Base-by-base conservation (phyloP, 2,329 filamentous ascomycete genomes). In the Fusarium illudens region DNA sequence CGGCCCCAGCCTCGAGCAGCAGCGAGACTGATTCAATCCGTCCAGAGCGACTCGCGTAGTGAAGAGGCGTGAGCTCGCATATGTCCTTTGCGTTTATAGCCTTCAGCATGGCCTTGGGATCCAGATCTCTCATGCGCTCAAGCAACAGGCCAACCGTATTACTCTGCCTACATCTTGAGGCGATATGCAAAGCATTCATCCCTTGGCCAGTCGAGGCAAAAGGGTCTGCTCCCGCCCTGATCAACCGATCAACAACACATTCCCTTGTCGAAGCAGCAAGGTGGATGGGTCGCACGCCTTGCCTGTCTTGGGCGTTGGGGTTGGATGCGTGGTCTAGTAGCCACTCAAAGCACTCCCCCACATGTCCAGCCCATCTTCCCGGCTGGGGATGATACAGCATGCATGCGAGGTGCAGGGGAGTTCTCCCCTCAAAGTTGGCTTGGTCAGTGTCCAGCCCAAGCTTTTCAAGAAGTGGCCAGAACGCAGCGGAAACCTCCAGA, bases 161-260 rank as follows among this genome's bases (percentile, higher is more conserved):
- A 13, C 50, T 63, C 54, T 46, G 33, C 10, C 58, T 63, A 17
- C 64, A 71, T 15, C 66, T 61, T 10, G 69, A 36, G 10, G 68
- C 61, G 8, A 71, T 71, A n/a, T 71, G 66, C 2, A 71, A 33
- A 12, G 17, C 32, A 37, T 71, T 71, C 48, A 58, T 61, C 7
- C 52, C 60, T 27, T 71, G 56, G 4, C 39, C 29, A 5, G 66
- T 70, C 2, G 34, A 29, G 10, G 25, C 54, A 32, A 71, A 71
- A 2, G 66, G 63, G 34, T 71, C 61, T 19, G 63, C 68, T 1
- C 66, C 64, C 5, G 36, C 66, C 7, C 27, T 34, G 4, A 67
- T 33, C 51, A 71, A 48, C 11, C 51, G 30, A 19, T 55, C 37
- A 10, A 70, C 58, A 4, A 34, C 30, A 37, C 50, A 56, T 13